phyloP scores from a whole-genome alignment of 768 basidiomycete species.

The Boletus sp. region DNA sequence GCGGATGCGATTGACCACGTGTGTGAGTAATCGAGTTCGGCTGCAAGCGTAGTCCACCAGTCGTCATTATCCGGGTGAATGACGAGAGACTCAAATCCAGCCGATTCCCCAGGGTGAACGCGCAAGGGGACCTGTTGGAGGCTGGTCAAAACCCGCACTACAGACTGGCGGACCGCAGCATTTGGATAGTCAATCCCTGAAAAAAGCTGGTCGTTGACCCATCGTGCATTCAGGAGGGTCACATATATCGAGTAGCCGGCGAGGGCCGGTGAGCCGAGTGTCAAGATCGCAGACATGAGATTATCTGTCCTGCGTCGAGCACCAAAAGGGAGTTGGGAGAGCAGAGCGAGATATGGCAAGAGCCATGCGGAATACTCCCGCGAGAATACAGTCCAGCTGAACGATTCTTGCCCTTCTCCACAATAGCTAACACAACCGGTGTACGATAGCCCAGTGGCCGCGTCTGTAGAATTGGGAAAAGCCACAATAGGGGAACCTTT shows the following conservation, averaged over 20 bases:
- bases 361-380: conserved; percentile 45
- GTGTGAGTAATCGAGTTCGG: conserved; percentile 36
- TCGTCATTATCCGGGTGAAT: conserved; percentile 40
- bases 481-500: background rate
- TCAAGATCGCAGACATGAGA: conserved; percentile 39
- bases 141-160: conserved; percentile 34
- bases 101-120: conserved; percentile 24
- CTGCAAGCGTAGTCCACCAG: conserved; percentile 38
- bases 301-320: conserved; percentile 39
- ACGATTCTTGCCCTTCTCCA: conserved; percentile 11
- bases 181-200: conserved; percentile 29
- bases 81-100: conserved; percentile 39
- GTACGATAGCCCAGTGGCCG: conserved; percentile 11
- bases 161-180: conserved; percentile 5
- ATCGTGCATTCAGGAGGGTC: conserved; percentile 43
- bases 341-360: conserved; percentile 45
- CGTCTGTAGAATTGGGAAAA: background rate
- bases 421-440: conserved; percentile 4
- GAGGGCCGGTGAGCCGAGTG: conserved; percentile 43
- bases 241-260: conserved; percentile 44
- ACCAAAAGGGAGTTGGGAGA: conserved; percentile 51
- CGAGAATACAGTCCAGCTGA: conserved; percentile 22
- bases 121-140: conserved; percentile 43
- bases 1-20: conserved; percentile 41
- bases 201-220: conserved; percentile 35